Conservation (phyloP, 352 stramenopile genomes). For the Pythium dissimile region DNA sequence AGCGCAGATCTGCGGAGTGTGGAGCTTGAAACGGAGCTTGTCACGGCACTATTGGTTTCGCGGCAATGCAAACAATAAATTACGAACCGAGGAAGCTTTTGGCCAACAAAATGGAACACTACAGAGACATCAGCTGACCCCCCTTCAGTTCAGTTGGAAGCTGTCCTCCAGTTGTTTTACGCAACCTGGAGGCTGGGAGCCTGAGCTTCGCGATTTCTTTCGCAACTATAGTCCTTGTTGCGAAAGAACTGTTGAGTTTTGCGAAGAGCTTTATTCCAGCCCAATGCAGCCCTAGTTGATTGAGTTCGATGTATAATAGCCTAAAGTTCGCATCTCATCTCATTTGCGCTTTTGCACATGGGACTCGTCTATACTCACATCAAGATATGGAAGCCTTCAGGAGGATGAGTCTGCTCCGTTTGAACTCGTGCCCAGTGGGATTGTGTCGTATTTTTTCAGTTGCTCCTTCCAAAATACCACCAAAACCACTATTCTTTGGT, state of each 20-base stretch:
- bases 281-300: no score
- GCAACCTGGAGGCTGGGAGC: no score
- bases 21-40: no score
- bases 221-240: no score
- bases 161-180: no score
- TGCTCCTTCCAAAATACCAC: slow-evolving; percentile 2
- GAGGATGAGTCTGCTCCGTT: slow-evolving; percentile 7
- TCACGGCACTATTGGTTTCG: background rate
- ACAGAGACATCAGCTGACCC: background rate
- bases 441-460: slow-evolving; percentile 13
- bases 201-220: no score
- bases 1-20: no score
- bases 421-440: slow-evolving; percentile 14
- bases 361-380: slow-evolving; percentile 7
- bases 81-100: background rate
- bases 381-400: background rate
- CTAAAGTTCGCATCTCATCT: background rate
- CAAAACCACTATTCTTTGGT: no score
- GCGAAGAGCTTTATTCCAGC: no score
- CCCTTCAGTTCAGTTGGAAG: background rate
- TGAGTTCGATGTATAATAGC: no score
- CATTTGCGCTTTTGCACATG: background rate
- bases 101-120: background rate
- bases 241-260: no score
- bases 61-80: background rate